Evolutionary conservation across 176 grass and related monocot species (phyloP).

Genomic region (Oryza nivara): DNA sequence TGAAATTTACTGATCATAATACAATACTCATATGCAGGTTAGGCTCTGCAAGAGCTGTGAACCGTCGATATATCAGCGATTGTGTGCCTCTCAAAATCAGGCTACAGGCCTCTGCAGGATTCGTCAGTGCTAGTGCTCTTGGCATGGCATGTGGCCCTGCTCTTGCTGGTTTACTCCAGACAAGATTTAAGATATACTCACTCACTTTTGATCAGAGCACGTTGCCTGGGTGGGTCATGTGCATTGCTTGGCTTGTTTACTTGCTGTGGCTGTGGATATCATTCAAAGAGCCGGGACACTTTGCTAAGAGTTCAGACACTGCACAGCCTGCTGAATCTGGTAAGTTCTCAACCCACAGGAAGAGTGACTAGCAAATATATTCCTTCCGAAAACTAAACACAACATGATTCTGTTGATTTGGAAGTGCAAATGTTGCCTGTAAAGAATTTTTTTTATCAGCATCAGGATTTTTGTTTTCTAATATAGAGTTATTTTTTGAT

Average conservation of each 20-base stretch:
- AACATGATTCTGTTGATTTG: neutral
- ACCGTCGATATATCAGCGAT: constrained; percentile 90
- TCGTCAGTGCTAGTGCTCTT: constrained; percentile 94
- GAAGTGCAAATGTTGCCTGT: neutral
- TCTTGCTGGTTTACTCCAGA: constrained; percentile 89
- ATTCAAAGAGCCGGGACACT: constrained; percentile 79
- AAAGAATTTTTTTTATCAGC: neutral
- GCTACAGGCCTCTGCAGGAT: constrained; percentile 90
- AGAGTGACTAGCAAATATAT: neutral
- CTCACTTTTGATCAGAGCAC: constrained; percentile 86
- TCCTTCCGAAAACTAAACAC: constrained; percentile 19
- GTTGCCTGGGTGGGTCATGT: constrained; percentile 97
- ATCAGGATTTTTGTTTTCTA: constrained; percentile 2
- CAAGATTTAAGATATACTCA: constrained; percentile 73
- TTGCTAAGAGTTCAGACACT: constrained; percentile 28
- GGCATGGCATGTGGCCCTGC: constrained; percentile 98
- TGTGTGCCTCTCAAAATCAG: constrained; percentile 86
- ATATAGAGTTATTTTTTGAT: constrained; percentile 22
- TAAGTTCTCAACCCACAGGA: constrained; percentile 35
- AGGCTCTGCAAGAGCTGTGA: constrained; percentile 96
- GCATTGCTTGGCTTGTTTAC: constrained; percentile 82
- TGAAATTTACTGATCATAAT: constrained; percentile 30
- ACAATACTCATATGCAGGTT: constrained; percentile 58
- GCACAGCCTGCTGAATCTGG: constrained; percentile 56
- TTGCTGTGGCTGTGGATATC: constrained; percentile 82